These are phyloP conservation scores for Litsea cubeba DNA, from an alignment of 164 flowering plant species.

Conservation along the genomic window DNA sequence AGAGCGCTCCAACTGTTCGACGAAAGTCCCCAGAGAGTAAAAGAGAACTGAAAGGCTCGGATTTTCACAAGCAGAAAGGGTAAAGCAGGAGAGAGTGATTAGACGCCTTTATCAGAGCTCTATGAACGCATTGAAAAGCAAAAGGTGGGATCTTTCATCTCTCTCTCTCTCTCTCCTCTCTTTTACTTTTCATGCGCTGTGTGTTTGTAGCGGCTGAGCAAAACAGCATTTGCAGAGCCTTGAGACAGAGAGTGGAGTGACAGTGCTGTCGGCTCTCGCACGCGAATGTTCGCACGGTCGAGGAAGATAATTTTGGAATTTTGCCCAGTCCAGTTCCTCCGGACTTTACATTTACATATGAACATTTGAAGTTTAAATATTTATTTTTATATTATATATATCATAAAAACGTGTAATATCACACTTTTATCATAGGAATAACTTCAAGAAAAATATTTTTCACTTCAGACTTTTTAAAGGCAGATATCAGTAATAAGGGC, in stretches of 20 bases:
- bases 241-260: neutral
- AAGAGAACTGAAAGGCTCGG: constrained; percentile 2
- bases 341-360: no score
- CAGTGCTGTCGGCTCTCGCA: neutral
- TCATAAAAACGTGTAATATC: rapidly evolving
- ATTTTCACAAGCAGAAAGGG: constrained; percentile 6
- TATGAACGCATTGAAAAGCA: constrained; percentile 10
- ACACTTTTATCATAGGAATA: no score
- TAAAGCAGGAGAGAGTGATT: neutral
- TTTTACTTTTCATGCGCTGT: neutral
- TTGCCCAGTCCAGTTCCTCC: no score
- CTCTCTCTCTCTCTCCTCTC: neutral
- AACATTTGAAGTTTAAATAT: no score
- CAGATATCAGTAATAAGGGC: no score
- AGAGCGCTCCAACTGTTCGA: neutral
- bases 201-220: neutral
- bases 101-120: neutral
- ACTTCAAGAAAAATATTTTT: no score
- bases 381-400: no score
- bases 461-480: no score
- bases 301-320: no score
- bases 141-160: constrained; percentile 5
- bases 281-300: no score
- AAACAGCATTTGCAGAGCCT: neutral
- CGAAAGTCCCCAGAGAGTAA: constrained; percentile 1